Base-by-base conservation (phyloP, 495 filamentous ascomycete genomes). In the Xylaria castorea region DNA sequence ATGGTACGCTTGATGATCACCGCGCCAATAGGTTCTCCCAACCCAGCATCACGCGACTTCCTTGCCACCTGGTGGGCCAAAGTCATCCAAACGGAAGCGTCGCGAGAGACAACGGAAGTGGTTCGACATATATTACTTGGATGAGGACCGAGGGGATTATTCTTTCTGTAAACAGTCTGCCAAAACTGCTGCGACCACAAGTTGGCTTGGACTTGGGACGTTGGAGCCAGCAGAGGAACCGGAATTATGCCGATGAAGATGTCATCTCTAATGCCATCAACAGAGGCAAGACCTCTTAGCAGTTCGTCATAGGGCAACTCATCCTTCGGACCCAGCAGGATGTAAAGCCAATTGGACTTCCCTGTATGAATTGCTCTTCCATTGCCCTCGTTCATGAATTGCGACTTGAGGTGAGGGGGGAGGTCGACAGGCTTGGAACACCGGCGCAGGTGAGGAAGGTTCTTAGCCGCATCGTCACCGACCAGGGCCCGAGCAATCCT, bases 111-210 rank as follows among this genome's bases (percentile, higher is more conserved):
- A 30, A 91, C 89, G 2, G 89, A 84, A 32, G 87, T 85, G 27
- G 80, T 76, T 74, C 87, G 79, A 22, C 83, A 79, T n/a, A 89
- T 87, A 71, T 87, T 88, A 51, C 86, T 84, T 68, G 91, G 88
- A 80, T 94, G 90, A 73, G 94, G 86, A 62, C 93, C 89, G 78
- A 94, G 87, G 42, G 94, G 89, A 77, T 94, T 94, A 71, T 88
- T 91, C 76, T 91, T 91, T 70, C 94, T 94, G 84, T 97, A 98
- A 9, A 93, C 85, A 6, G 92, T 90, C 0, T 96, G 97, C 96
- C 96, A 99, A 78, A 94, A 92, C 36, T 87, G 85, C 34, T 87
- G 83, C 40, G 89, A 90, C 94, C 93, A 97, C 79, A 85, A 80
- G 11, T 89, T 86, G 6, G 96, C 94, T 82, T 97, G 93, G 14